These are phyloP conservation scores for Scheffersomyces lignosus DNA, from an alignment of 805 yeast genomes.

Conservation along the genomic window DNA sequence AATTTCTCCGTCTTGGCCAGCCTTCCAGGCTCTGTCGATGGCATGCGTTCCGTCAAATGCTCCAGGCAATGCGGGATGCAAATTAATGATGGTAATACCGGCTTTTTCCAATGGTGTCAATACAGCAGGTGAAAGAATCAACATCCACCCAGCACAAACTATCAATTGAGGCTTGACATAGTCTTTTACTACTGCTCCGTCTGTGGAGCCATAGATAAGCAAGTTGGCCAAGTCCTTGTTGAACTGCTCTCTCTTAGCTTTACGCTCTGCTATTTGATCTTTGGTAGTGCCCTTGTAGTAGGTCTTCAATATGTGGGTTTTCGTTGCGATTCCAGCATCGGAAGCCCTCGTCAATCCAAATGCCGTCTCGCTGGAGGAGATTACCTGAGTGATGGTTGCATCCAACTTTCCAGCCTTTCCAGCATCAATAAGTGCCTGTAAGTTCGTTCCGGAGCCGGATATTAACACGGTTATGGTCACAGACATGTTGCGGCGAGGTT, in stretches of 20 bases:
- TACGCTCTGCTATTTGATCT: slow-evolving; percentile 59
- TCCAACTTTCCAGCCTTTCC: slow-evolving; percentile 33
- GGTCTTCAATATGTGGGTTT: slow-evolving; percentile 64
- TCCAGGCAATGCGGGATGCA: slow-evolving; percentile 97
- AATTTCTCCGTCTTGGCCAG: slow-evolving; percentile 82
- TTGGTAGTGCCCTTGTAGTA: slow-evolving; percentile 79
- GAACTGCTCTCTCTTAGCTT: slow-evolving; percentile 63
- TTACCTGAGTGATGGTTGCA: slow-evolving; percentile 63
- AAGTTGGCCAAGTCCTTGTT: slow-evolving; percentile 75
- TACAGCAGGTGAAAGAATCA: slow-evolving; percentile 79
- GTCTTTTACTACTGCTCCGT: slow-evolving; percentile 22
- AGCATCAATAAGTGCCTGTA: slow-evolving; percentile 92
- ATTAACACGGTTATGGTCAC: slow-evolving; percentile 68
- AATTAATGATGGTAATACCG: slow-evolving; percentile 77
- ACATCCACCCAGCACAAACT: slow-evolving; percentile 99
- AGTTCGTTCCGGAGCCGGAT: slow-evolving; percentile 93
- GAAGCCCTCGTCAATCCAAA: slow-evolving; percentile 82
- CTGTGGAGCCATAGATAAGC: slow-evolving; percentile 51
- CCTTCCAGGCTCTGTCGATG: slow-evolving; percentile 93
- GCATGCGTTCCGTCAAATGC: slow-evolving; percentile 97
- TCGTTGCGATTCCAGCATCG: slow-evolving; percentile 67
- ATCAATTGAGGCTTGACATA: slow-evolving; percentile 73
- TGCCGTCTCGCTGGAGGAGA: slow-evolving; percentile 85
- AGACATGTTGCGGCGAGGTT: slow-evolving; percentile 4
- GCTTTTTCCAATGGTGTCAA: slow-evolving; percentile 61